Evolutionary conservation across 768 basidiomycete genomes (phyloP).

Genomic region (Lactarius evosmus): DNA sequence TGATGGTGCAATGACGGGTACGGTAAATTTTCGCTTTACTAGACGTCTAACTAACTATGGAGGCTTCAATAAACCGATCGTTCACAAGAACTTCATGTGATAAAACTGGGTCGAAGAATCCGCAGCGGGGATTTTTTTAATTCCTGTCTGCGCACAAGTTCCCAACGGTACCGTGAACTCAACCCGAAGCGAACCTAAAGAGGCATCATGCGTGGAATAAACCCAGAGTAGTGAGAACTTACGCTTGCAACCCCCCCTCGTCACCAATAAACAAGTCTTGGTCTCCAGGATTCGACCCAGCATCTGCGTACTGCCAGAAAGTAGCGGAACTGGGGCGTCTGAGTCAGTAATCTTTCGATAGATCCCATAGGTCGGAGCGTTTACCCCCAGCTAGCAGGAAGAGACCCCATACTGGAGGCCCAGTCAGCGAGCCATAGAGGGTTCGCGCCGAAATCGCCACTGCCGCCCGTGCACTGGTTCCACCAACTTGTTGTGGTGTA

Average conservation of each 20-base stretch:
- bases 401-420: slow-evolving; percentile 47
- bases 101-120: background rate
- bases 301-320: slow-evolving; percentile 62
- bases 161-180: background rate
- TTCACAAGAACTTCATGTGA: background rate
- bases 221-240: background rate
- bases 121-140: background rate
- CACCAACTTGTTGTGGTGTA: slow-evolving; percentile 70
- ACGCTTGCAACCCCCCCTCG: slow-evolving; percentile 42
- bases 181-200: background rate
- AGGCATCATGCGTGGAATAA: background rate
- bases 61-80: slow-evolving; percentile 2
- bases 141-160: background rate
- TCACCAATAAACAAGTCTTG: slow-evolving; percentile 57
- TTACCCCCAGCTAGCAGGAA: slow-evolving; percentile 58
- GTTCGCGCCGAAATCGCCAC: slow-evolving; percentile 47
- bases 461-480: slow-evolving; percentile 62
- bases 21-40: background rate
- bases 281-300: slow-evolving; percentile 57
- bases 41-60: background rate
- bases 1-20: background rate
- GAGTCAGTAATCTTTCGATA: background rate
- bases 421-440: slow-evolving; percentile 63
- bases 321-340: slow-evolving; percentile 42
- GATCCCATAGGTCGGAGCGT: slow-evolving; percentile 21